A percentile compares a stretch with the other conserved stretches of the same genome.
phyloP scores from a whole-genome alignment of 1,139 yeast genomes.

The Yamadazyma epiphylla region DNA sequence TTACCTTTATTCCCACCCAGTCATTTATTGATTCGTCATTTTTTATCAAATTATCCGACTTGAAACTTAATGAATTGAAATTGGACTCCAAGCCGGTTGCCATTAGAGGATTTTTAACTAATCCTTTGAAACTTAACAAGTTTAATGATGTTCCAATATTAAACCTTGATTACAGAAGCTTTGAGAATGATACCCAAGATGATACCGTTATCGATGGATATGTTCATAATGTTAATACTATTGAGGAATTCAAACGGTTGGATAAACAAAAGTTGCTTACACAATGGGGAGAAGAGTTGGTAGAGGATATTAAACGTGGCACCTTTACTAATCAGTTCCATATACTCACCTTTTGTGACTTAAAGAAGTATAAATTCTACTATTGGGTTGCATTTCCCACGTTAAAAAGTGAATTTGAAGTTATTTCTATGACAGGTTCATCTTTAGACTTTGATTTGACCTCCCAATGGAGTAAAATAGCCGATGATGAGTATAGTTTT shows the following conservation, averaged over 20 bases:
- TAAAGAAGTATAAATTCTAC: slow-evolving; percentile 80
- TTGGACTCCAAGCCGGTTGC: slow-evolving; percentile 47
- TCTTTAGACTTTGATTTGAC: slow-evolving; percentile 3
- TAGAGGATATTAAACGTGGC: slow-evolving; percentile 11
- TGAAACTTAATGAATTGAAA: slow-evolving; percentile 65
- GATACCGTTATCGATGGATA: slow-evolving; percentile 22
- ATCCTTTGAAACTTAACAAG: slow-evolving; percentile 28
- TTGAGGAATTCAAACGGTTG: slow-evolving; percentile 72
- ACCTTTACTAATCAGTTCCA: slow-evolving; percentile 34
- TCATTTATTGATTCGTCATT: slow-evolving; percentile 85
- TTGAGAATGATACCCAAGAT: slow-evolving; percentile 20
- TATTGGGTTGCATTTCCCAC: slow-evolving; percentile 89
- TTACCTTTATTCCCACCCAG: slow-evolving; percentile 37
- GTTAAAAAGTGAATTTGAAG: slow-evolving; percentile 44
- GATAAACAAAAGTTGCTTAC: slow-evolving; percentile 60
- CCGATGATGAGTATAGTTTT: slow-evolving; percentile 40
- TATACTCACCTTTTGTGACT: slow-evolving; percentile 74
- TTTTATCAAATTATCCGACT: slow-evolving; percentile 65
- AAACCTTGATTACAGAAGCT: slow-evolving; percentile 37
- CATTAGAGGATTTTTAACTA: slow-evolving; percentile 35
- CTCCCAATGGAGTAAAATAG: not conserved
- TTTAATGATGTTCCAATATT: slow-evolving; percentile 41
- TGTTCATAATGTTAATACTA: slow-evolving; percentile 68
- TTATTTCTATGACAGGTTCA: slow-evolving; percentile 3
- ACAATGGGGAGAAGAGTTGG: slow-evolving; percentile 34